Conservation (phyloP, 371 early-diverging fungal genomes). For the Parasitella parasitica region DNA sequence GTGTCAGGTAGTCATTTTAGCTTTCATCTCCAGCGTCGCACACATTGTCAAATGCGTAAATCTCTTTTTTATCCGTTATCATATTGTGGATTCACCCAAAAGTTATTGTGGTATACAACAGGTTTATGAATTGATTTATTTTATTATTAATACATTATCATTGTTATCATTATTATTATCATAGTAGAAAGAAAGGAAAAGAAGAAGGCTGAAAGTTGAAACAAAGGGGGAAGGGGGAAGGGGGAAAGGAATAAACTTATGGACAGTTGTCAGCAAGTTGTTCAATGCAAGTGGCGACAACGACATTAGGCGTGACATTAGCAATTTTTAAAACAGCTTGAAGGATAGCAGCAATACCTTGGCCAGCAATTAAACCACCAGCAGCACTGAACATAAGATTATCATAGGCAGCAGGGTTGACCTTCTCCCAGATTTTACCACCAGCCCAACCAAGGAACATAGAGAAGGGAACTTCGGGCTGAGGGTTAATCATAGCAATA, state of each 20-base stretch:
- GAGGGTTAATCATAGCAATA: conserved; percentile 66
- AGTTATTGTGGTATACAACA: too few relatives aligned
- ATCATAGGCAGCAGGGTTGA: conserved; percentile 41
- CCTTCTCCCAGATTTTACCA: conserved; percentile 55
- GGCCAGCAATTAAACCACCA: conserved; percentile 74
- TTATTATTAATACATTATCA: neutral
- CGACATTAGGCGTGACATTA: conserved; percentile 24
- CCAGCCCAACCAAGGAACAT: conserved; percentile 63
- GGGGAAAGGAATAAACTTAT: conserved; percentile 4
- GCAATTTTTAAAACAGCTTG: conserved; percentile 57
- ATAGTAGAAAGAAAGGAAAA: neutral
- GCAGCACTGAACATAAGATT: conserved; percentile 59
- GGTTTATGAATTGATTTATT: neutral
- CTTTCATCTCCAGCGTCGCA: too few relatives aligned
- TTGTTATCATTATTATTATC: neutral
- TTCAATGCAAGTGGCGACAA: conserved; percentile 36
- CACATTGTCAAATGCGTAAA: too few relatives aligned
- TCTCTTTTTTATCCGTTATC: too few relatives aligned
- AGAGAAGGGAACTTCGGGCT: conserved; percentile 56
- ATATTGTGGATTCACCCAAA: too few relatives aligned
- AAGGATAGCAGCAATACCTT: conserved; percentile 70
- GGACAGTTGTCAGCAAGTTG: conserved; percentile 33
- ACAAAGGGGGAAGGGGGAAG: neutral
- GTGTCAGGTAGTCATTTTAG: too few relatives aligned
- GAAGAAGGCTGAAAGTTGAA: neutral